Evolutionary conservation across 2,329 filamentous ascomycete genomes (phyloP).

Genomic region (Colletotrichum falcatum): DNA sequence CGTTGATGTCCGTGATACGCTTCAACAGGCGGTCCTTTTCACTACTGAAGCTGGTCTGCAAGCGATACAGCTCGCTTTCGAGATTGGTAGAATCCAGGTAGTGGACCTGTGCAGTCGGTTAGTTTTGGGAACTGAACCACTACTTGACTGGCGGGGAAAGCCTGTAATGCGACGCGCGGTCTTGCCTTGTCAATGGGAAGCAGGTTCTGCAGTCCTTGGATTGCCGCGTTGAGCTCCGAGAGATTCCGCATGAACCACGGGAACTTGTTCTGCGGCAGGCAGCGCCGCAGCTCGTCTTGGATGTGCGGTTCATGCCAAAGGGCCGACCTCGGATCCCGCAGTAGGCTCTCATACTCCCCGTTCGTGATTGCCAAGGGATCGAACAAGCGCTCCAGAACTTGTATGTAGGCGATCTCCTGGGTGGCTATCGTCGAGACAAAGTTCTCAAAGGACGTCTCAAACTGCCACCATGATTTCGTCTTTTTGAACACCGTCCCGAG

Average conservation of each 20-base stretch:
- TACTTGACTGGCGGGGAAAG: neutral
- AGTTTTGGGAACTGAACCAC: neutral
- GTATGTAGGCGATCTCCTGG: conserved; percentile 23
- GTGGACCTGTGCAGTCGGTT: neutral
- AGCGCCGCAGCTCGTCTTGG: conserved; percentile 6
- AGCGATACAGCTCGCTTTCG: conserved; percentile 21
- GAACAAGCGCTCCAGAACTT: conserved; percentile 14
- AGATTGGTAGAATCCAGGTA: conserved; percentile 7
- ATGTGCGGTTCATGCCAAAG: neutral
- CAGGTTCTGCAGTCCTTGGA: neutral
- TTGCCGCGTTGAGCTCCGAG: neutral
- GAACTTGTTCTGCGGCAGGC: neutral
- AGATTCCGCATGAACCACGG: conserved; percentile 15
- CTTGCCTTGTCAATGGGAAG: conserved; percentile 6
- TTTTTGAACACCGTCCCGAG: neutral
- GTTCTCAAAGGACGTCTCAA: conserved; percentile 8
- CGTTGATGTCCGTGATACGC: conserved; percentile 9
- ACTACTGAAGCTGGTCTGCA: conserved; percentile 21
- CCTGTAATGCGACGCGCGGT: neutral
- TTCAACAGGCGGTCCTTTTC: conserved; percentile 15
- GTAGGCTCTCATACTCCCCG: neutral
- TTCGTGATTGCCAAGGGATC: conserved; percentile 6
- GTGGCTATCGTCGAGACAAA: conserved; percentile 11
- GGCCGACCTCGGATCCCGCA: neutral
- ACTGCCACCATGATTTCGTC: conserved; percentile 22